Percentiles rank a stretch among this genome's conserved stretches.
Conservation (phyloP, 169 alveolate genomes). For the Cryptosporidium parvum region DNA sequence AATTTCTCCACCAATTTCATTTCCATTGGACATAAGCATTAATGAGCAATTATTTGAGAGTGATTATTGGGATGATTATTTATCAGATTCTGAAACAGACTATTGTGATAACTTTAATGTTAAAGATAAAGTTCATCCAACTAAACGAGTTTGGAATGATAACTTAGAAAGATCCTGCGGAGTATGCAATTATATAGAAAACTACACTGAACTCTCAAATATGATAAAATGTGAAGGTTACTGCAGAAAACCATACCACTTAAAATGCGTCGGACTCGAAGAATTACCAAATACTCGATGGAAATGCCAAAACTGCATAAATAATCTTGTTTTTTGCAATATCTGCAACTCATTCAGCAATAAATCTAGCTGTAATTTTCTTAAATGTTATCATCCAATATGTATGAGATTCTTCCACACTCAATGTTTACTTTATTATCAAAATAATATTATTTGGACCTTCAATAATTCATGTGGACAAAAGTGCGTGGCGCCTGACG, state of each 20-base stretch:
- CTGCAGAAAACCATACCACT: conserved; percentile 53
- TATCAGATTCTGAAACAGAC: conserved; percentile 41
- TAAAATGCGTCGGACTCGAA: conserved; percentile 26
- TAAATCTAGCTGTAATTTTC: not conserved
- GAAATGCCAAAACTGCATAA: conserved; percentile 42
- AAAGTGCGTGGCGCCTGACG: not conserved
- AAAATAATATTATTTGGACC: conserved; percentile 22
- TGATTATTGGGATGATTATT: conserved; percentile 62
- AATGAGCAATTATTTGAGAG: conserved; percentile 41
- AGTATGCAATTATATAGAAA: conserved; percentile 36
- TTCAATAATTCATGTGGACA: conserved; percentile 58
- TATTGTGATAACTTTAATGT: not conserved
- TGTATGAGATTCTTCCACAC: conserved; percentile 75
- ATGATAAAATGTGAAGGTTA: conserved; percentile 63
- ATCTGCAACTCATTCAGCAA: conserved; percentile 12
- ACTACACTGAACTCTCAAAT: conserved; percentile 17
- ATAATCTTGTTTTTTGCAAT: conserved; percentile 37
- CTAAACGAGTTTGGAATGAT: conserved; percentile 60
- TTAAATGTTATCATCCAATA: conserved; percentile 78
- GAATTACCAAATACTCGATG: conserved; percentile 23
- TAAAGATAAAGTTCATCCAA: not conserved
- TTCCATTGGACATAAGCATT: not conserved
- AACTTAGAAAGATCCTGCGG: conserved; percentile 62
- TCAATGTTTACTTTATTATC: conserved; percentile 57
- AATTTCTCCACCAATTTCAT: not conserved